A percentile compares a stretch with the other conserved stretches of the same genome.
Evolutionary conservation across 148 eudicot species (phyloP).

Genomic region (Spergularia marina): DNA sequence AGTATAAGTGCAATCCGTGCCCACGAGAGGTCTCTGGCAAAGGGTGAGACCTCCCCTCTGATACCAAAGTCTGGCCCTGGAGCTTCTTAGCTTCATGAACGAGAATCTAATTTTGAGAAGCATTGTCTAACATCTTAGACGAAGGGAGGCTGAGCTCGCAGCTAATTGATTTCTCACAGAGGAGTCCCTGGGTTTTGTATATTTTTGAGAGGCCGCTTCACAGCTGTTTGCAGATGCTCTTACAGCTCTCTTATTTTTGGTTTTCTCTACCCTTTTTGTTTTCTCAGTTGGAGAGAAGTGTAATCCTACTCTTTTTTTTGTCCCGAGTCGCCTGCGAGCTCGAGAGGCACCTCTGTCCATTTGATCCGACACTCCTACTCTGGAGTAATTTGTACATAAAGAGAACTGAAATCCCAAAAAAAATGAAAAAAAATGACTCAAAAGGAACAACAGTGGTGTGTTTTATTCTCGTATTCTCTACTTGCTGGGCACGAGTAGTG

Average conservation of each 20-base stretch:
- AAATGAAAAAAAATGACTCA: slow-evolving; percentile 5
- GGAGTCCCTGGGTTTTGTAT: slow-evolving; percentile 14
- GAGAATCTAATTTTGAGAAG: slow-evolving; percentile 23
- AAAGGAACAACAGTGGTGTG: background rate
- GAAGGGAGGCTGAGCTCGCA: slow-evolving; percentile 21
- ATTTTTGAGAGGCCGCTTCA: slow-evolving; percentile 18
- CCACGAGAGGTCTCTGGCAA: slow-evolving; percentile 35
- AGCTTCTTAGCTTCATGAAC: background rate
- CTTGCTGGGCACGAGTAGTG: too few species aligned
- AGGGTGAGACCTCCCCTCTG: slow-evolving; percentile 21
- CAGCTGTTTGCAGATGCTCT: slow-evolving; percentile 13
- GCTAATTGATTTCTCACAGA: slow-evolving; percentile 6
- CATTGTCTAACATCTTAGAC: slow-evolving; percentile 22
- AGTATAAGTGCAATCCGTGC: slow-evolving; percentile 69
- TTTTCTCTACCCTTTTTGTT: background rate
- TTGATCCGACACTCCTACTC: background rate
- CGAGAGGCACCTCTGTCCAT: slow-evolving; percentile 21
- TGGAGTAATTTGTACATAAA: slow-evolving; percentile 39
- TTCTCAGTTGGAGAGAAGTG: background rate
- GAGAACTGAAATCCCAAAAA: slow-evolving; percentile 13
- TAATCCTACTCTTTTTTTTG: slow-evolving; percentile 8
- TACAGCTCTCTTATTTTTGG: background rate
- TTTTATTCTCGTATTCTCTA: too few species aligned
- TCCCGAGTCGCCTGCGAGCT: slow-evolving; percentile 20
- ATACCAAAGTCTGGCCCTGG: slow-evolving; percentile 8